Conservation (phyloP, 192 early-diverging fungal genomes). For the Linnemannia exigua region DNA sequence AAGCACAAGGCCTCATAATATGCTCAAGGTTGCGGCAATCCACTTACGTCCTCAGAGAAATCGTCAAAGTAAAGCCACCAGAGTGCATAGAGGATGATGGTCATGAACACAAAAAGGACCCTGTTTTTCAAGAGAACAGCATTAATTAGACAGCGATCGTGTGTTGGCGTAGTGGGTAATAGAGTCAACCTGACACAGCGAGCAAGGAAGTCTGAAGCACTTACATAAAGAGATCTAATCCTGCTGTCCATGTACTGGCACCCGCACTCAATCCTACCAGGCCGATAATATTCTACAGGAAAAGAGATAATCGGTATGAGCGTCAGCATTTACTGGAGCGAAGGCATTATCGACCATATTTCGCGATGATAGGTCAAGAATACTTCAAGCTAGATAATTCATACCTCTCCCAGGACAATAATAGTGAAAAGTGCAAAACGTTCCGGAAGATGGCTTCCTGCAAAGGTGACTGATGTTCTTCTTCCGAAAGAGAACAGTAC, state of each 20-base stretch:
- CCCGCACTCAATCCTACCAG: constrained; percentile 35
- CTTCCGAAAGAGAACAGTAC: constrained; percentile 57
- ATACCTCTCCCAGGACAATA: constrained; percentile 61
- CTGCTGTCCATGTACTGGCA: constrained; percentile 22
- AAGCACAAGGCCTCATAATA: no score
- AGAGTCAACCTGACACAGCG: background rate
- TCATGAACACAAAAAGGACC: constrained; percentile 28
- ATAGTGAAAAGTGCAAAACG: constrained; percentile 62
- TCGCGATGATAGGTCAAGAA: no score
- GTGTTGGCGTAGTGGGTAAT: background rate
- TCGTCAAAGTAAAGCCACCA: constrained; percentile 70
- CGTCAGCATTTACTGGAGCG: background rate
- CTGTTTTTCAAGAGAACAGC: background rate
- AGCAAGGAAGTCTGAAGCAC: background rate
- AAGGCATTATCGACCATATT: no score
- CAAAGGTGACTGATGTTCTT: constrained; percentile 61
- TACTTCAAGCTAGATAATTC: background rate
- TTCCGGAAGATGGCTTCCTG: constrained; percentile 65
- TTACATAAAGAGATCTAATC: constrained; percentile 28
- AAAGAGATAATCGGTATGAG: background rate
- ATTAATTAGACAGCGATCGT: background rate
- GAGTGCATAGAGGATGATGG: constrained; percentile 59
- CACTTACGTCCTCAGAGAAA: constrained; percentile 62
- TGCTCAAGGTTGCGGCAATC: background rate
- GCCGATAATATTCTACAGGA: constrained; percentile 34